Conservation (phyloP, 2,329 filamentous ascomycete species). For the Achaetomium macrosporum region DNA sequence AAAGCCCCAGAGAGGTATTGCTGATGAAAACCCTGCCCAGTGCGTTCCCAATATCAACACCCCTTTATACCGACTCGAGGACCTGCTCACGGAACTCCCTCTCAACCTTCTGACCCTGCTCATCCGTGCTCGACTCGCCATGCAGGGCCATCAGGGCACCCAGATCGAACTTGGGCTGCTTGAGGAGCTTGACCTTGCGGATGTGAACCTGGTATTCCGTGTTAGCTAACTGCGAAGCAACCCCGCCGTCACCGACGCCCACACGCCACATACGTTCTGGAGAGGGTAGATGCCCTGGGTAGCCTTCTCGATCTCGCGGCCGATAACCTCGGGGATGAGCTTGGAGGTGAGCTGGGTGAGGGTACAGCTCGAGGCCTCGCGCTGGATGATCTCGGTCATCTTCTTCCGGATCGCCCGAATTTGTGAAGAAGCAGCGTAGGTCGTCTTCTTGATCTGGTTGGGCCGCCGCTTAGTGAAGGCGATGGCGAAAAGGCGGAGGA, state of each 20-base stretch:
- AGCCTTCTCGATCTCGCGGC: conserved; percentile 98
- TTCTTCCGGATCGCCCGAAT: conserved; percentile 98
- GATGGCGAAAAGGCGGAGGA: conserved; percentile 97
- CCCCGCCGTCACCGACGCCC: background rate
- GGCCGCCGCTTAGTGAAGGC: conserved; percentile 98
- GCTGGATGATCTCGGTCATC: conserved; percentile 99
- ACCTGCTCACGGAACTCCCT: conserved; percentile 99
- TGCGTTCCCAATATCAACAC: conserved; percentile 40
- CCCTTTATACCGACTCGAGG: conserved; percentile 81
- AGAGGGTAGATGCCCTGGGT: conserved; percentile 99
- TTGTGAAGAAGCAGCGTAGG: conserved; percentile 94
- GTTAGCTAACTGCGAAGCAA: conserved; percentile 17
- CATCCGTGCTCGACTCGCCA: conserved; percentile 93
- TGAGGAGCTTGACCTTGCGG: conserved; percentile 99
- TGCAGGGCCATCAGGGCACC: conserved; percentile 93
- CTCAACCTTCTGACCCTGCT: conserved; percentile 98
- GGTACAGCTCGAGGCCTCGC: conserved; percentile 90
- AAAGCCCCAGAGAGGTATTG: conserved; percentile 41
- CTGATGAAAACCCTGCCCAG: conserved; percentile 35
- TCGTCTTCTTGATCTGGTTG: conserved; percentile 99
- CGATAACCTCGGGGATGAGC: conserved; percentile 98
- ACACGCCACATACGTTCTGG: conserved; percentile 71
- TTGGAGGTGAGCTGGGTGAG: conserved; percentile 95
- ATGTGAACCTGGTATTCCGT: conserved; percentile 76
- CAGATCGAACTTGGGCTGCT: conserved; percentile 98